Conservation (phyloP, 257 asterid genomes). For the Solanum okadae region DNA sequence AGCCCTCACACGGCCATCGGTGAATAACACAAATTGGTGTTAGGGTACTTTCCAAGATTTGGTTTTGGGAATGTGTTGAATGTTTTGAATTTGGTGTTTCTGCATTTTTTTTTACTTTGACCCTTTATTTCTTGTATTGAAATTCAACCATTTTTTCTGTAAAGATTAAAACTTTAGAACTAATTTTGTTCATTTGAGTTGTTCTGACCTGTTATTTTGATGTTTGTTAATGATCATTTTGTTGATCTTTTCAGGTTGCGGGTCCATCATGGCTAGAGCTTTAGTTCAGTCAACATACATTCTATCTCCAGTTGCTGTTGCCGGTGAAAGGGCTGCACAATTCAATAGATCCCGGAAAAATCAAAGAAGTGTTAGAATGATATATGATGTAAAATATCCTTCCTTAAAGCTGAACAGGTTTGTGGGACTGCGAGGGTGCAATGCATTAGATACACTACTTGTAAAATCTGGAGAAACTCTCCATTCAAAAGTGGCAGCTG, state of each 20-base stretch:
- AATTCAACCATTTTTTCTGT: background rate
- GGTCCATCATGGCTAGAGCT: slow-evolving; percentile 58
- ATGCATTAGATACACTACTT: slow-evolving; percentile 51
- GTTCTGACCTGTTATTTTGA: background rate
- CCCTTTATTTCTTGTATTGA: background rate
- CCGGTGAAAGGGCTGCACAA: slow-evolving; percentile 37
- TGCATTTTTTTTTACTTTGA: background rate
- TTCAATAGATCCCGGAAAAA: slow-evolving; percentile 35
- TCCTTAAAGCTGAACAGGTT: slow-evolving; percentile 37
- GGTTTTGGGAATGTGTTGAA: background rate
- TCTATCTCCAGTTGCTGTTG: slow-evolving; percentile 24
- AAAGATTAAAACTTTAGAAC: background rate
- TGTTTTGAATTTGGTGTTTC: background rate
- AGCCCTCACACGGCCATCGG: too few species aligned
- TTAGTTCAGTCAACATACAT: slow-evolving; percentile 52
- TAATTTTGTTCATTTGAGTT: background rate
- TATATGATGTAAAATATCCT: slow-evolving; percentile 25
- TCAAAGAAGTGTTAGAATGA: slow-evolving; percentile 38
- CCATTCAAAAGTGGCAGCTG: slow-evolving; percentile 53
- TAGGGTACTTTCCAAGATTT: background rate
- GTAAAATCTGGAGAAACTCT: slow-evolving; percentile 33
- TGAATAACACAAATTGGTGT: too few species aligned
- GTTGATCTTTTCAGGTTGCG: slow-evolving; percentile 16
- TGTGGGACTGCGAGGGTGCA: slow-evolving; percentile 62
- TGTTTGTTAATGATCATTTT: background rate